phyloP scores from a whole-genome alignment of 2,329 filamentous ascomycete genomes.

The Colletotrichum melonis region DNA sequence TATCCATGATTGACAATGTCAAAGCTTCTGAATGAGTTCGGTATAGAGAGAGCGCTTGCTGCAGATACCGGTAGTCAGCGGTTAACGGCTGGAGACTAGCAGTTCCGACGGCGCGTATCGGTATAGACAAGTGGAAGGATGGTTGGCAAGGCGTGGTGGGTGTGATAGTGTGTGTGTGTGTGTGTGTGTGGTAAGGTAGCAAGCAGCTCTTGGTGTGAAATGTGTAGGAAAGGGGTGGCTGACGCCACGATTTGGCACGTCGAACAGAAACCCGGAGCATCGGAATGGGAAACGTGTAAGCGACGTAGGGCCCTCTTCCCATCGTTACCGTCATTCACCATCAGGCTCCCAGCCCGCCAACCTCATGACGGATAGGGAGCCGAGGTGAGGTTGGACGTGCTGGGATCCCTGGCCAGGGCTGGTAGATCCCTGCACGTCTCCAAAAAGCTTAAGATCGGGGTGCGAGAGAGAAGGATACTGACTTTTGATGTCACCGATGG shows the following conservation, averaged over 20 bases:
- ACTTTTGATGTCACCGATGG: slow-evolving; percentile 20
- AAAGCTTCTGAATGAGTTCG: neutral
- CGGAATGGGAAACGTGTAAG: neutral
- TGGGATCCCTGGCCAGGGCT: slow-evolving; percentile 12
- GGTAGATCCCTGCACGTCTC: slow-evolving; percentile 24
- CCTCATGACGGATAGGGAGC: neutral
- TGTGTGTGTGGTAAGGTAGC: neutral
- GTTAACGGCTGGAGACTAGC: neutral
- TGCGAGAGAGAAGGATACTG: neutral
- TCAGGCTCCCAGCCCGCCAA: neutral
- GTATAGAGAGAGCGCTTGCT: neutral
- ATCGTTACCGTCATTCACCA: neutral
- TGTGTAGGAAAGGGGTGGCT: neutral
- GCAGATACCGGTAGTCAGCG: neutral
- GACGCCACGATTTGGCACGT: slow-evolving; percentile 7
- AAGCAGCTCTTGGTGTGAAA: neutral
- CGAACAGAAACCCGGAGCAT: neutral
- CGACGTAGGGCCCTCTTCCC: neutral
- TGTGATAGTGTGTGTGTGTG: neutral
- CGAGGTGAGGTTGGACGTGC: slow-evolving; percentile 10
- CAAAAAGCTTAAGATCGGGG: slow-evolving; percentile 26
- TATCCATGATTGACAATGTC: slow-evolving; percentile 21
- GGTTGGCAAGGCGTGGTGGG: neutral
- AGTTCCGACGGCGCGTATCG: neutral
- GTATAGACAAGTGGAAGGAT: neutral